These are phyloP conservation scores for Hypomontagnella monticulosa DNA, from an alignment of 495 filamentous ascomycete species.

Conservation along the genomic window DNA sequence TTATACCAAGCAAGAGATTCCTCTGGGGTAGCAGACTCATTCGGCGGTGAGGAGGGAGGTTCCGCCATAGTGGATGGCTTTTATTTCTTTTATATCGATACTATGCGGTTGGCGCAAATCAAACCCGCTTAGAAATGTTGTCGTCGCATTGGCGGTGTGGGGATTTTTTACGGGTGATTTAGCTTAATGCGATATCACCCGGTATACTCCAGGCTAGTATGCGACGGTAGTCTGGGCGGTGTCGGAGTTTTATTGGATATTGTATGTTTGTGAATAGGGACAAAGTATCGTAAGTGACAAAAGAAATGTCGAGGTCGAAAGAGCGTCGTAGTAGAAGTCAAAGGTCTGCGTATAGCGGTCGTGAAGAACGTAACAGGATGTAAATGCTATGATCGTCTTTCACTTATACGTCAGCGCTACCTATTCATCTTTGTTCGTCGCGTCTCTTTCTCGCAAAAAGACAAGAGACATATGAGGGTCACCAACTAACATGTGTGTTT, in stretches of 20 bases:
- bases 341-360: conserved; percentile 15
- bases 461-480: neutral
- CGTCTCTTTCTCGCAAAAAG: conserved; percentile 16
- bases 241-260: conserved; percentile 10
- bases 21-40: conserved; percentile 65
- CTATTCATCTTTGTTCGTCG: conserved; percentile 25
- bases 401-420: conserved; percentile 21
- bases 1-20: conserved; percentile 93
- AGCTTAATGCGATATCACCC: conserved; percentile 12
- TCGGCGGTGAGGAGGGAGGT: conserved; percentile 69
- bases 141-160: conserved; percentile 41
- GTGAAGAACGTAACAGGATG: conserved; percentile 22
- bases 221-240: conserved; percentile 15
- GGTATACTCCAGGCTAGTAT: conserved; percentile 22
- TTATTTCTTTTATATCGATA: conserved; percentile 12
- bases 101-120: conserved; percentile 36
- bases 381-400: conserved; percentile 10
- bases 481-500: conserved; percentile 35
- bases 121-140: conserved; percentile 33
- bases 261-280: neutral
- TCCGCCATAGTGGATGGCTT: conserved; percentile 62
- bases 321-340: conserved; percentile 21
- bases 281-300: conserved; percentile 33
- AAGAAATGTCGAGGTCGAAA: conserved; percentile 20
- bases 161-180: conserved; percentile 1